A percentile compares a stretch with the other conserved stretches of the same genome.
phyloP scores from a whole-genome alignment of 257 asterid species.

The Prunella vulgaris region DNA sequence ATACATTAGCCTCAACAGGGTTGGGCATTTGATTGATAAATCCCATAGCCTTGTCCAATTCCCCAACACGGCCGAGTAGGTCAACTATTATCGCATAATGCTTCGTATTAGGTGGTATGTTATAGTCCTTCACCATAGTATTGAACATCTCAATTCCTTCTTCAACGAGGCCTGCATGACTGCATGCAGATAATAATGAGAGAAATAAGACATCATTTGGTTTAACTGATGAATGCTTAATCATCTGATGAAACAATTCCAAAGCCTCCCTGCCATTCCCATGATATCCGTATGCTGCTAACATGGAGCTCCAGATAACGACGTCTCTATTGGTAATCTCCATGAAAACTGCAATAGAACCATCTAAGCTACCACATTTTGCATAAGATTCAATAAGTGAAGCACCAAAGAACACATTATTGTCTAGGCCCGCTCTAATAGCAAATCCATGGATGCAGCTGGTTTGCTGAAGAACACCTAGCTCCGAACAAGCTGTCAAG shows the following conservation, averaged over 20 bases:
- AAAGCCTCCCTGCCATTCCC: slow-evolving; percentile 62
- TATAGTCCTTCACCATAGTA: slow-evolving; percentile 50
- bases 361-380: slow-evolving; percentile 67
- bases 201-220: slow-evolving; percentile 63
- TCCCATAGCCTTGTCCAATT: slow-evolving; percentile 50
- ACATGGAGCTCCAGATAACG: slow-evolving; percentile 74
- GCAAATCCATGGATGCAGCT: slow-evolving; percentile 56
- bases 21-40: slow-evolving; percentile 38
- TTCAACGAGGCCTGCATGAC: slow-evolving; percentile 59
- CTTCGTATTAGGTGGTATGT: slow-evolving; percentile 46
- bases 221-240: slow-evolving; percentile 27
- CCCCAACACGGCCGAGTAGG: slow-evolving; percentile 62
- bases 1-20: slow-evolving; percentile 38
- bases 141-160: slow-evolving; percentile 59
- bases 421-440: slow-evolving; percentile 39
- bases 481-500: slow-evolving; percentile 63
- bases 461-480: slow-evolving; percentile 56
- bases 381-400: slow-evolving; percentile 72
- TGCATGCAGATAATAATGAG: slow-evolving; percentile 67
- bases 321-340: slow-evolving; percentile 40
- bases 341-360: slow-evolving; percentile 42
- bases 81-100: slow-evolving; percentile 65
- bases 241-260: slow-evolving; percentile 49
- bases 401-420: slow-evolving; percentile 38
- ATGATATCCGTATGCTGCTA: slow-evolving; percentile 63